A percentile compares a stretch with the other conserved stretches of the same genome.
These are phyloP conservation scores for Metarhizium guizhouense DNA, from an alignment of 2,329 filamentous ascomycete species.

Conservation along the genomic window DNA sequence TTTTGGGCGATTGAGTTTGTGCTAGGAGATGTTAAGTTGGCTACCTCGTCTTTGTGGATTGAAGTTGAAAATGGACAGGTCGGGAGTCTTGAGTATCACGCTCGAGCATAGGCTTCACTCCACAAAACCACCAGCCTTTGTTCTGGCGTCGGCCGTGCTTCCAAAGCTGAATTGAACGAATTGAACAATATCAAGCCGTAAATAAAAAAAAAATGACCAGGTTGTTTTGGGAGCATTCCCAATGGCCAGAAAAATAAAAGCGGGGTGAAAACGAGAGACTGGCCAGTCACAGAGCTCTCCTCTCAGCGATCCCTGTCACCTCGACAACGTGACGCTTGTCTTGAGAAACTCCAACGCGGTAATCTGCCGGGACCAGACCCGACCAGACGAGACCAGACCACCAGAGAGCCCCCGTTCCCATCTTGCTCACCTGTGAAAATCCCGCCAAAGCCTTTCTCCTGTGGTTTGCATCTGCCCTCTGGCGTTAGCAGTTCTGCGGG, in stretches of 20 bases:
- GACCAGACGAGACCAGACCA: background rate
- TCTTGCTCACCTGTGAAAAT: constrained; percentile 2
- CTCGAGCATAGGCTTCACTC: background rate
- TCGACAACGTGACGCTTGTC: constrained; percentile 9
- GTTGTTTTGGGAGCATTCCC: background rate
- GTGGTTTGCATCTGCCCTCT: background rate
- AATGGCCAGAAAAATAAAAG: background rate
- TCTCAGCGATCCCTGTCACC: constrained; percentile 4
- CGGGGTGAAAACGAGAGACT: background rate
- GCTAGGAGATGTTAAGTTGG: no score
- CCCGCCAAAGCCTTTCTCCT: background rate
- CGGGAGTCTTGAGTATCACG: background rate
- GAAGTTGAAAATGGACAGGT: background rate
- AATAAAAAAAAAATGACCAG: background rate
- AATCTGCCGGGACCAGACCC: constrained; percentile 6
- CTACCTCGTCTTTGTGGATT: background rate
- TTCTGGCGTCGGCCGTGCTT: background rate
- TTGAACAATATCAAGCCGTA: background rate
- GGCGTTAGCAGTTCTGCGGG: background rate
- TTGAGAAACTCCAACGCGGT: background rate
- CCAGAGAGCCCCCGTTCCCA: background rate
- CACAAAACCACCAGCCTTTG: background rate
- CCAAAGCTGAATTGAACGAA: no score
- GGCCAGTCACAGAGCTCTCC: background rate
- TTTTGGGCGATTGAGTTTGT: no score